Percentiles rank a stretch among this genome's conserved stretches.
Conservation (phyloP, 2,329 filamentous ascomycete species). For the Colletotrichum salicis region DNA sequence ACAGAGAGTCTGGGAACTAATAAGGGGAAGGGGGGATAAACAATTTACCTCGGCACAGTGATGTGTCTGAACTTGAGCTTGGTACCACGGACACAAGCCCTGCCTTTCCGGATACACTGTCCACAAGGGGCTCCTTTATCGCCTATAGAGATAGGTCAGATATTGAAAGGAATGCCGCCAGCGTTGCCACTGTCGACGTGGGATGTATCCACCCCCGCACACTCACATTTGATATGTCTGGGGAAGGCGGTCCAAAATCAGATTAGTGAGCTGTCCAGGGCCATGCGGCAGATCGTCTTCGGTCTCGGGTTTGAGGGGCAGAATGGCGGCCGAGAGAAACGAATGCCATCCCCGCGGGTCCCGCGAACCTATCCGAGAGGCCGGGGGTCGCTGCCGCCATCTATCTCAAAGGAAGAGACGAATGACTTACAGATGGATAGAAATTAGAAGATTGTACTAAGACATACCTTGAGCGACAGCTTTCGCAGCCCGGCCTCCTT, state of each 20-base stretch:
- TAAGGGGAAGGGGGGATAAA: too few relatives aligned
- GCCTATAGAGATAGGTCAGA: neutral
- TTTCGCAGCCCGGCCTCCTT: conserved; percentile 22
- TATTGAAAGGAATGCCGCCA: too few relatives aligned
- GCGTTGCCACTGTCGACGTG: neutral
- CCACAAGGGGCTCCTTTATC: conserved; percentile 25
- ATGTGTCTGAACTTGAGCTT: conserved; percentile 25
- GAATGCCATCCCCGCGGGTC: neutral
- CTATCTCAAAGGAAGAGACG: too few relatives aligned
- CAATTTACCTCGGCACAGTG: neutral
- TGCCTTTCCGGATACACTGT: conserved; percentile 1
- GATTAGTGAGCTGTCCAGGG: neutral
- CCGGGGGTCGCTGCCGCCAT: too few relatives aligned
- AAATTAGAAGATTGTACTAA: neutral
- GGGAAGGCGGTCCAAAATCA: neutral
- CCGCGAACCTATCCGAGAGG: neutral
- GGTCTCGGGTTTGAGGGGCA: too few relatives aligned
- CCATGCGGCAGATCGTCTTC: neutral
- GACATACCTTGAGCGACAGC: conserved; percentile 20
- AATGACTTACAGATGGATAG: too few relatives aligned
- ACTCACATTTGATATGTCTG: conserved; percentile 30
- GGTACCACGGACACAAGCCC: conserved; percentile 3
- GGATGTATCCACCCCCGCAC: neutral
- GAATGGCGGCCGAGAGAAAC: neutral
- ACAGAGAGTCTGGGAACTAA: too few relatives aligned